These are phyloP conservation scores for Nicotiana obtusifolia DNA, from an alignment of 257 asterid species.

Conservation along the genomic window DNA sequence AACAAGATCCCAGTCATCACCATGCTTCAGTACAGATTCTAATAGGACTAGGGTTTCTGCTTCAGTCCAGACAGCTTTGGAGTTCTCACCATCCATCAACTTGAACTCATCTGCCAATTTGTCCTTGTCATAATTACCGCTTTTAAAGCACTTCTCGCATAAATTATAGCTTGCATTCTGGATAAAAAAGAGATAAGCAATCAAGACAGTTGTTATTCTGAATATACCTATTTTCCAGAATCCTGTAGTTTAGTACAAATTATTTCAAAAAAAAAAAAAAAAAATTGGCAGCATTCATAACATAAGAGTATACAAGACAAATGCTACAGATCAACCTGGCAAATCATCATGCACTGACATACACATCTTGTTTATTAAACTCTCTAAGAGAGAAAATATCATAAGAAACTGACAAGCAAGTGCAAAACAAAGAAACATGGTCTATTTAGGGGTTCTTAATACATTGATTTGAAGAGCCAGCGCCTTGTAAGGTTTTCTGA, in stretches of 20 bases:
- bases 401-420: neutral
- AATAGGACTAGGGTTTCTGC: conserved; percentile 76
- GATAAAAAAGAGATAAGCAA: neutral
- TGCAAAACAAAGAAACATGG: neutral
- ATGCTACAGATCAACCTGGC: neutral
- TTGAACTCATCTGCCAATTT: conserved; percentile 60
- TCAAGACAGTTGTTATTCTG: neutral
- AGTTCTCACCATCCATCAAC: conserved; percentile 35
- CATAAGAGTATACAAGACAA: neutral
- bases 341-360: neutral
- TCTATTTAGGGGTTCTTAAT: neutral
- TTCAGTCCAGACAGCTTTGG: conserved; percentile 68
- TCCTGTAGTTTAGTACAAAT: neutral
- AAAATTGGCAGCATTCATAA: neutral
- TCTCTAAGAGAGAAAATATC: neutral
- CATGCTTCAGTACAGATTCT: conserved; percentile 85
- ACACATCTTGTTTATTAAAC: neutral
- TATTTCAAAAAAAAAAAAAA: neutral
- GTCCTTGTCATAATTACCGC: conserved; percentile 48
- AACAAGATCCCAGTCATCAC: conserved; percentile 95
- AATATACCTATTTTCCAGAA: neutral
- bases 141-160: conserved; percentile 75
- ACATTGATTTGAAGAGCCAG: neutral
- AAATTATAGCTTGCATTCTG: conserved; percentile 53
- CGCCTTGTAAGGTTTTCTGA: neutral